phyloP scores from a whole-genome alignment of 495 filamentous ascomycete genomes.

The Xylaria intraflava region DNA sequence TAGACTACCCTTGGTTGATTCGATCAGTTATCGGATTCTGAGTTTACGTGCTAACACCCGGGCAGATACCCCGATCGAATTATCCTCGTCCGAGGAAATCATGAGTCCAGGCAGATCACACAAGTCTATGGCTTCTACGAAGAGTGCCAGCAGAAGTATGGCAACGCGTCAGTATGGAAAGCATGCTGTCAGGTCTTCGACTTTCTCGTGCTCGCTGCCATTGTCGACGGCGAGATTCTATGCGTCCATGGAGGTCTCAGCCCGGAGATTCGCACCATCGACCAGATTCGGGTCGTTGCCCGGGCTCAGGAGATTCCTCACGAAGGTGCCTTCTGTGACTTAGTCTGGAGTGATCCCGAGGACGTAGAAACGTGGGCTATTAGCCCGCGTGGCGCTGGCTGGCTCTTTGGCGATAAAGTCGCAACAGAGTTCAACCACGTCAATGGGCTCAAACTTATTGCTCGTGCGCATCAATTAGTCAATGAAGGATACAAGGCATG shows the following conservation, averaged over 20 bases:
- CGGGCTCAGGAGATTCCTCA: slow-evolving; percentile 96
- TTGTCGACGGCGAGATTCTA: slow-evolving; percentile 92
- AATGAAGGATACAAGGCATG: slow-evolving; percentile 94
- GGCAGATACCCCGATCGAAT: slow-evolving; percentile 86
- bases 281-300: slow-evolving; percentile 96
- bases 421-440: slow-evolving; percentile 99
- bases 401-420: slow-evolving; percentile 96
- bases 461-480: slow-evolving; percentile 91
- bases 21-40: neutral
- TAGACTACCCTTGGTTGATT: slow-evolving; percentile 22
- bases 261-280: slow-evolving; percentile 91
- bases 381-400: slow-evolving; percentile 87
- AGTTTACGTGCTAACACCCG: slow-evolving; percentile 20
- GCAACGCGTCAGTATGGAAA: slow-evolving; percentile 98
- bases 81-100: slow-evolving; percentile 93
- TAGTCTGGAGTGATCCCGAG: slow-evolving; percentile 97
- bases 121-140: slow-evolving; percentile 99
- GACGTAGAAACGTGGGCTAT: slow-evolving; percentile 98
- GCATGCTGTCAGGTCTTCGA: slow-evolving; percentile 98
- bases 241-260: slow-evolving; percentile 97
- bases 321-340: slow-evolving; percentile 94
- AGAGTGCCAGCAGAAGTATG: slow-evolving; percentile 96
- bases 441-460: slow-evolving; percentile 90
- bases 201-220: slow-evolving; percentile 91
- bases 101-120: slow-evolving; percentile 96